Evolutionary conservation across 129 eudicot species (phyloP), one percentile per base, ranked within the genome.

Genomic region (Scalesia atractyloides): DNA sequence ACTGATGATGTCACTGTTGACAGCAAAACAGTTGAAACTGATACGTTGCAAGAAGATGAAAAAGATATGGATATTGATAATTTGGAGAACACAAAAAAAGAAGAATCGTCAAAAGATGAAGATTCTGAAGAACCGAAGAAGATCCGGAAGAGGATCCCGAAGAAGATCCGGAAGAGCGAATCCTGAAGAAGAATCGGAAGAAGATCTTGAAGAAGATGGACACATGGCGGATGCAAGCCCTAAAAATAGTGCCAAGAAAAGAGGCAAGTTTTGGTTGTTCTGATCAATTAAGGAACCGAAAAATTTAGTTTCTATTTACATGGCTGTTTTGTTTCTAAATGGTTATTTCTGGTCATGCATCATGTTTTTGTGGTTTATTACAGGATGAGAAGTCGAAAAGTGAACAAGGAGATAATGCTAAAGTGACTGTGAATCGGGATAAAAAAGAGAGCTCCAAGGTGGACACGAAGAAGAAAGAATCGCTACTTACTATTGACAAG

Each of bases 91-190:
- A 76, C 26, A 9, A 86, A 83, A 63, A 58, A 79, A 12, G 96
- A 85, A 47, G 92, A 87, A 26, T 88, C 86, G 2, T 89, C 82
- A 62, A 72, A 82, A 75, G 90, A 89, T 37, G 92, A 83, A 81
- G 92, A 89, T 71, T 81, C 30, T 24, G 30, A 24, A 24, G 30
- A 24, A 24, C 30, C 1, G 77, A 69, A 51, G 73, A 68, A 47
- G 73, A 68, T 4, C 60, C 46, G 6, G 73, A 68, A 48, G 73
- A 68, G 16, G 73, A 66, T 4, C 41, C 39, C 0, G 71, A 49
- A 54, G 72, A 58, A 44, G 76, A 72, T 1, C 41, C 66, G 0
- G 76, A 73, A 49, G n/a, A n/a, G n/a, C n/a, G n/a, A n/a, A 72
- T 1, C 41, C 66, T 0, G 76, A 73, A 49, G 79, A 74, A 11